These are phyloP conservation scores for Phytophthora capsici DNA, from an alignment of 352 stramenopile genomes.

Conservation along the genomic window DNA sequence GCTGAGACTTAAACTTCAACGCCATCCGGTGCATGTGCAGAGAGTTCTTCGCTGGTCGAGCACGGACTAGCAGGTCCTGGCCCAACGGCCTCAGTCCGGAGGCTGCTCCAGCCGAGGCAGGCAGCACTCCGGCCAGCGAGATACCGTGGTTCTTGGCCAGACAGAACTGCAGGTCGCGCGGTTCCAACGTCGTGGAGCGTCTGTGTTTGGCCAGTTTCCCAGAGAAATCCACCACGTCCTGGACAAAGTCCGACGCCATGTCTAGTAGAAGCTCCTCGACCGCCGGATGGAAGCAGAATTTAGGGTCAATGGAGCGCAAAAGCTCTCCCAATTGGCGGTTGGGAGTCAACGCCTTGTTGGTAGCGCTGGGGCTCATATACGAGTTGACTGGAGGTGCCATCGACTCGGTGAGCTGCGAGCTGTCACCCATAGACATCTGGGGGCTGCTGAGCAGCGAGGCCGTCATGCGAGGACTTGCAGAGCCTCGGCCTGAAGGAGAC, in stretches of 20 bases:
- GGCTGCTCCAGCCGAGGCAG: conserved; percentile 9
- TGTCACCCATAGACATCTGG: conserved; percentile 10
- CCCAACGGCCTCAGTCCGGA: conserved; percentile 56
- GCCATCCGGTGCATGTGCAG: conserved; percentile 85
- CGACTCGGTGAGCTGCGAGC: conserved; percentile 21
- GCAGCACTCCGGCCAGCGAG: conserved; percentile 71
- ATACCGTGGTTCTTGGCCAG: conserved; percentile 89
- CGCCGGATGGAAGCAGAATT: conserved; percentile 76
- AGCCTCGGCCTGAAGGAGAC: conserved; percentile 12
- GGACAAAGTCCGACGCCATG: conserved; percentile 84
- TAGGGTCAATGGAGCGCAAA: conserved; percentile 71
- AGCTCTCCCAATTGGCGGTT: conserved; percentile 74
- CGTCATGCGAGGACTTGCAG: conserved; percentile 15
- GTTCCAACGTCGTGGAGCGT: conserved; percentile 72
- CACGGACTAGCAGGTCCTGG: conserved; percentile 62
- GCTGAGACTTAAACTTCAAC: conserved; percentile 74
- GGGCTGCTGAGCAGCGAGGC: conserved; percentile 23
- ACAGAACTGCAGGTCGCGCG: conserved; percentile 82
- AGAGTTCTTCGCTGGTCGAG: conserved; percentile 74
- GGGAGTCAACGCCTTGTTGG: conserved; percentile 64
- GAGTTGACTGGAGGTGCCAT: conserved; percentile 48
- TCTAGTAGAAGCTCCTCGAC: conserved; percentile 85
- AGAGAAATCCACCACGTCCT: conserved; percentile 77
- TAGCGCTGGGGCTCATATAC: conserved; percentile 46
- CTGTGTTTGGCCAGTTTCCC: conserved; percentile 75